These are phyloP conservation scores for Epichloe scottii DNA, from an alignment of 2,329 filamentous ascomycete genomes.

Conservation along the genomic window DNA sequence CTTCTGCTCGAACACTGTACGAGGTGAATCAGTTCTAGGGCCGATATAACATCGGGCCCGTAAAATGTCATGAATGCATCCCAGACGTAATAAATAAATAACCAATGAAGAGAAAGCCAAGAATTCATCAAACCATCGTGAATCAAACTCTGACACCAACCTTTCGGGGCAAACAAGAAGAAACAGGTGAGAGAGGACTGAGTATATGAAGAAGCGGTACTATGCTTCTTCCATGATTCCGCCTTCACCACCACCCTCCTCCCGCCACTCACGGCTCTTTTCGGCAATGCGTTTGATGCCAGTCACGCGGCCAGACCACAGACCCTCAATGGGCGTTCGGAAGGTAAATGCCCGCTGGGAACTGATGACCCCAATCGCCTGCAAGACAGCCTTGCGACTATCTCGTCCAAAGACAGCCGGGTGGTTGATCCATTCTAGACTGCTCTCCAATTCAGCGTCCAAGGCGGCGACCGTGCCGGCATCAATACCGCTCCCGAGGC, in stretches of 20 bases:
- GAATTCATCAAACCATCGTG: neutral
- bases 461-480: slow-evolving; percentile 68
- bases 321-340: slow-evolving; percentile 73
- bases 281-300: slow-evolving; percentile 76
- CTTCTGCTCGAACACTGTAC: neutral
- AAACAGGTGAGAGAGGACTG: neutral
- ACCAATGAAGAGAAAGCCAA: neutral
- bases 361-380: slow-evolving; percentile 92
- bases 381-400: slow-evolving; percentile 86
- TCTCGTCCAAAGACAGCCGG: slow-evolving; percentile 90
- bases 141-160: neutral
- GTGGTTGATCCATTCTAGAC: slow-evolving; percentile 94
- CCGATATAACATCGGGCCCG: neutral
- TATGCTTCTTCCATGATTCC: slow-evolving; percentile 50
- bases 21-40: neutral
- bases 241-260: slow-evolving; percentile 64
- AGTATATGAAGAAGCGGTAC: slow-evolving; percentile 4
- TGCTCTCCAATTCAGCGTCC: slow-evolving; percentile 80
- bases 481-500: slow-evolving; percentile 67
- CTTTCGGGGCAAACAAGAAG: neutral
- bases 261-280: slow-evolving; percentile 81
- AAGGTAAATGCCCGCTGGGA: slow-evolving; percentile 91
- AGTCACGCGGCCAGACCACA: slow-evolving; percentile 74
- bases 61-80: slow-evolving; percentile 6
- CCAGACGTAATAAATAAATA: slow-evolving; percentile 1